Conservation (phyloP, 306 rosid species). For the Ochetophila trinervis region DNA sequence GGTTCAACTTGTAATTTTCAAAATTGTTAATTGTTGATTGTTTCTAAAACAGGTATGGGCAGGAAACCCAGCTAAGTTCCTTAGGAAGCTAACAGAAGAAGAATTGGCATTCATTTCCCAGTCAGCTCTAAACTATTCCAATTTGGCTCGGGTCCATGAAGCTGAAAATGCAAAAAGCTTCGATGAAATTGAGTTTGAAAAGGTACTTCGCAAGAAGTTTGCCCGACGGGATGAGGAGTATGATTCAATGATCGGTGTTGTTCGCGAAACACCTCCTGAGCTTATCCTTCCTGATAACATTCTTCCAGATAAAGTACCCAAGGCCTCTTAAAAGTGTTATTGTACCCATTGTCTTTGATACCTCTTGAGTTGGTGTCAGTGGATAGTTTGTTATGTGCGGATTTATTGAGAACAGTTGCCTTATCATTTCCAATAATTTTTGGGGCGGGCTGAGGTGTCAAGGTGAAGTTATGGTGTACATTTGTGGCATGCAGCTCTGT, state of each 20-base stretch:
- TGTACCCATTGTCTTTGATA: conserved; percentile 6
- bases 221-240: conserved; percentile 60
- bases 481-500: conserved; percentile 24
- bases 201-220: conserved; percentile 74
- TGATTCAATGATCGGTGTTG: conserved; percentile 53
- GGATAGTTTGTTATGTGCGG: conserved; percentile 29
- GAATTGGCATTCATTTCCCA: conserved; percentile 88
- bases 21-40: background rate
- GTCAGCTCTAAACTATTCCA: conserved; percentile 79
- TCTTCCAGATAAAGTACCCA: conserved; percentile 46
- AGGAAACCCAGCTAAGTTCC: conserved; percentile 92
- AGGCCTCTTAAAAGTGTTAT: conserved; percentile 37
- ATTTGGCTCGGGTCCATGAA: conserved; percentile 89
- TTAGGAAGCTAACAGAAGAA: conserved; percentile 89
- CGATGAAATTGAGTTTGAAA: conserved; percentile 70
- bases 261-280: conserved; percentile 55
- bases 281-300: conserved; percentile 51
- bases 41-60: conserved; percentile 72
- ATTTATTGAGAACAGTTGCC: conserved; percentile 35
- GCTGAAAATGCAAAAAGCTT: conserved; percentile 76
- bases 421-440: conserved; percentile 53
- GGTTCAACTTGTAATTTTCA: background rate
- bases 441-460: conserved; percentile 39
- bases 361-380: conserved; percentile 18
- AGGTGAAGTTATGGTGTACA: conserved; percentile 26